Base-by-base conservation (phyloP, 805 yeast species). In the Wilhelminamyces savonicus region DNA sequence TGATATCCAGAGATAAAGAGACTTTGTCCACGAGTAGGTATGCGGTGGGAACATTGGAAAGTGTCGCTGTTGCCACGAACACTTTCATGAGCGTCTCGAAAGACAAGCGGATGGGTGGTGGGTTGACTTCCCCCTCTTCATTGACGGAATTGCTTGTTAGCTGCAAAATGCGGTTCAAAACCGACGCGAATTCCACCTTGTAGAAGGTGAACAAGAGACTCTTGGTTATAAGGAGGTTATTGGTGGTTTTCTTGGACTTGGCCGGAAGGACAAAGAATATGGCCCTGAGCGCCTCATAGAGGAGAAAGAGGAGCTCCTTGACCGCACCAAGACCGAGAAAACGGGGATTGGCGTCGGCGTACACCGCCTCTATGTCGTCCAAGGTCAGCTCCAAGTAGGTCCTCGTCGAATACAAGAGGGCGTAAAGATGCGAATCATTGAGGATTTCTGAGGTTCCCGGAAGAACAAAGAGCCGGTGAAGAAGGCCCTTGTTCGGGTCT, bases 1-100 rank as follows among this genome's bases (percentile, higher is more conserved):
- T 51, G 21, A 56, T 53, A 35, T 56, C 62, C 11, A 50, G 44
- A 3, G 59, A 48, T n/a, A 44, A 28, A 1, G 46, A 30, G 4
- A 34, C 34, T 19, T 43, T 34, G 16, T 42, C 41, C 10, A 36
- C 45, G 0, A 51, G 47, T 11, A 54, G 30, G 15, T 50, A 40
- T 11, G 27, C 28, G 4, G 35, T 23, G 8, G 62, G 62, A 18
- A 52, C 35, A 18, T 41, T 40, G 3, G 55, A 44, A 13, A 59
- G 44, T 2, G 51, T 32, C 2, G 51, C 48, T 18, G 52, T 26
- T 7, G 59, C 39, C 5, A 41, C 37, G 29, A 48, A 52, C 2
- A 59, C 19, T 21, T 47, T 49, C 29, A 51, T 42, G 13, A 49
- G 35, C 1, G 56, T 51, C 17, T 54, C 58, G 12, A 48, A 40